Conservation (phyloP, 148 eudicot genomes). For the Rheum nobile region DNA sequence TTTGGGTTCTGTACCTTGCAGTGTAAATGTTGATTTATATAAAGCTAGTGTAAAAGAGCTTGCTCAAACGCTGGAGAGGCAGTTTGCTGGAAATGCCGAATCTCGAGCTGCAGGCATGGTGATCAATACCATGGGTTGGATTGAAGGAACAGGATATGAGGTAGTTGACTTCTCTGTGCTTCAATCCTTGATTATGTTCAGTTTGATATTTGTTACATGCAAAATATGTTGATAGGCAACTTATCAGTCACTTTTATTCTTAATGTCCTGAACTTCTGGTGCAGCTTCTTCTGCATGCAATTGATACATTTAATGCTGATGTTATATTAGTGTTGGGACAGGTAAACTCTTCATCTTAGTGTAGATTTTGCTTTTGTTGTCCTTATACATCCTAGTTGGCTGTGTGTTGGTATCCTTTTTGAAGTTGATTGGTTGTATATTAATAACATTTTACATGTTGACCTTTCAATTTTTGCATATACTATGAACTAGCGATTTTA, state of each 20-base stretch:
- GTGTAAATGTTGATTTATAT: constrained; percentile 72
- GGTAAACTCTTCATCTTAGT: constrained; percentile 28
- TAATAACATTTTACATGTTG: too few species aligned
- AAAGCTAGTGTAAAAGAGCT: constrained; percentile 80
- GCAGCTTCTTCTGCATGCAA: constrained; percentile 94
- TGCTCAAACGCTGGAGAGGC: constrained; percentile 66
- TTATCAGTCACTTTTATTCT: not conserved
- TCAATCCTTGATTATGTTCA: constrained; percentile 7
- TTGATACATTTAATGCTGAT: constrained; percentile 72
- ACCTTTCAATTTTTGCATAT: too few species aligned
- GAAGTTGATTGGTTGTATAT: not conserved
- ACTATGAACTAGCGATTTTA: not conserved
- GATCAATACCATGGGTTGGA: constrained; percentile 98
- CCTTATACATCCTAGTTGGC: not conserved
- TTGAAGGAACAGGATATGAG: constrained; percentile 89
- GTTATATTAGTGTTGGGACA: constrained; percentile 91
- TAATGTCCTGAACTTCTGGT: constrained; percentile 6
- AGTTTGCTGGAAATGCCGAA: constrained; percentile 72
- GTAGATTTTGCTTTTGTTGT: not conserved
- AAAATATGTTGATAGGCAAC: not conserved
- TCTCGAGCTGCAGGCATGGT: constrained; percentile 98
- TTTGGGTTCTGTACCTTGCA: constrained; percentile 15
- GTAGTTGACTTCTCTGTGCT: constrained; percentile 16
- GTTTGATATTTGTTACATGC: not conserved
- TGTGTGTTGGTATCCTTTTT: not conserved